Base-by-base conservation (phyloP, 2,329 filamentous ascomycete genomes). In the Alternaria sp. region DNA sequence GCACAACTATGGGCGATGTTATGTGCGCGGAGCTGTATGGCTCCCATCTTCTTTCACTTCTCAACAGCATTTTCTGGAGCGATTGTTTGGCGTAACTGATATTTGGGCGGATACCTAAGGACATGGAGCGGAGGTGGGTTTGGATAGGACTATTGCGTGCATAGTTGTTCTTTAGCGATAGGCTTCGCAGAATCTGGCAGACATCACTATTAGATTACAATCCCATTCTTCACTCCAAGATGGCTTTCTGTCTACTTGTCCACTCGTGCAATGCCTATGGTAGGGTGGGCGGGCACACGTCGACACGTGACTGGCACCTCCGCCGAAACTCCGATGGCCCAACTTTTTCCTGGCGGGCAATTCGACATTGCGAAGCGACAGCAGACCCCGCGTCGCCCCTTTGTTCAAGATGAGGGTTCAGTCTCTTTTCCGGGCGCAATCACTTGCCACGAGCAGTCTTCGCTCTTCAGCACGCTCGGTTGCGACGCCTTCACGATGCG, bases 41-140 rank as follows among this genome's bases (percentile, higher is more conserved):
- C 23, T 51, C 46, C 43, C 23, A 58, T 43, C 55, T 58, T 65
- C 59, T 64, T 65, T 72, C 66, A 46, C 59, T 69, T 70, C 67
- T 64, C 66, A 68, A 66, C 59, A 74, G 76, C 76, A 78, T 79
- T 78, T 78, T 68, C 73, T 67, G 76, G 76, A 78, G 76, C 77
- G 71, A 68, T 68, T 71, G 69, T 70, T 69, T 70, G 69, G 69
- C 58, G 66, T 61, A 71, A 65, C 72, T 74, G 66, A 73, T 73
- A 71, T 70, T 65, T 71, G 68, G 66, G 64, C 55, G 70, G 74
- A 73, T 71, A 71, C 73, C 59, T 67, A 69, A 66, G 68, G 63
- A 65, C 54, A 53, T 57, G 61, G 66, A 58, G 60, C 47, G 54
- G 54, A 51, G 61, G 53, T 53, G 56, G 45, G 49, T 58, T 67